These are phyloP conservation scores for Scytalidium sp. DNA, from an alignment of 2,329 filamentous ascomycete genomes.

Conservation along the genomic window DNA sequence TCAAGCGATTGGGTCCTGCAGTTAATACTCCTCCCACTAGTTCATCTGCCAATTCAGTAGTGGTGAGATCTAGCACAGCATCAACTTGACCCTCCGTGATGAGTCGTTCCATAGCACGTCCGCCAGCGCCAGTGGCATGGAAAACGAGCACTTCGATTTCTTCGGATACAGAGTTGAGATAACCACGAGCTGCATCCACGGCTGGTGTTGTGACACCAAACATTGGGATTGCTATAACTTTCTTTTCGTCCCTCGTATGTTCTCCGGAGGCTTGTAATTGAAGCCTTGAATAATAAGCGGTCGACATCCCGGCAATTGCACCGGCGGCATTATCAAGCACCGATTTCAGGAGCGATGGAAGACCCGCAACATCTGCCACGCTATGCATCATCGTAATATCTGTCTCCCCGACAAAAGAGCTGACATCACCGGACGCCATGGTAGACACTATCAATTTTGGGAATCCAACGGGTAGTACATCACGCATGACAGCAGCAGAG, in stretches of 20 bases:
- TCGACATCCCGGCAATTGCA: conserved; percentile 57
- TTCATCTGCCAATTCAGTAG: conserved; percentile 65
- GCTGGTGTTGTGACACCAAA: conserved; percentile 71
- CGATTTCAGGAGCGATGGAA: conserved; percentile 55
- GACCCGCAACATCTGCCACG: conserved; percentile 67
- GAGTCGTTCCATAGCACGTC: conserved; percentile 66
- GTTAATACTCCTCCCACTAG: conserved; percentile 61
- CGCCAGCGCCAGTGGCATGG: conserved; percentile 67
- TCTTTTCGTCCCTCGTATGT: conserved; percentile 28
- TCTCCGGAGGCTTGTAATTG: conserved; percentile 3
- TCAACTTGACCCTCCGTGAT: conserved; percentile 56
- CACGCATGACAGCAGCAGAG: conserved; percentile 57
- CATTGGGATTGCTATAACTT: conserved; percentile 65
- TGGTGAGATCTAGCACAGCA: conserved; percentile 68
- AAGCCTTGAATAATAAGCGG: conserved; percentile 33
- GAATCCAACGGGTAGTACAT: conserved; percentile 59
- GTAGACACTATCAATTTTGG: conserved; percentile 71
- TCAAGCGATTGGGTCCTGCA: conserved; percentile 54
- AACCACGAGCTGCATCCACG: conserved; percentile 50
- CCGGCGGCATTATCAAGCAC: conserved; percentile 62
- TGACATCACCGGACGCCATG: conserved; percentile 64
- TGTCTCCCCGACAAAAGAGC: conserved; percentile 61
- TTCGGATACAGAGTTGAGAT: conserved; percentile 39
- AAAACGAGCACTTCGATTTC: conserved; percentile 61
- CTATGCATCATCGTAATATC: conserved; percentile 71